phyloP scores from a whole-genome alignment of 208 protist genomes.

The Leptomonas seymouri region DNA sequence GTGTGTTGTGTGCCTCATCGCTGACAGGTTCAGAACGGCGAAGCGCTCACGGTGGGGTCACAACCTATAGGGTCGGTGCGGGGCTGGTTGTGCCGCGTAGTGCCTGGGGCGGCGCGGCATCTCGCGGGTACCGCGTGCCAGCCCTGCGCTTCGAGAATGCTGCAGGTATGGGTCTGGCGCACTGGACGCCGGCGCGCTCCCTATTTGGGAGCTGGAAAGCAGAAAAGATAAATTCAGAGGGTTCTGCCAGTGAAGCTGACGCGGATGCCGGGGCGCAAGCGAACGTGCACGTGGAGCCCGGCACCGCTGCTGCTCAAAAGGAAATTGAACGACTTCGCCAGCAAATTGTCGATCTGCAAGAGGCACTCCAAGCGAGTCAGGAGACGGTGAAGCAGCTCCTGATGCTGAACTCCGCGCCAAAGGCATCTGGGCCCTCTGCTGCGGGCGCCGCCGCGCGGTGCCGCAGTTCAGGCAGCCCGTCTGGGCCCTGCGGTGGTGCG shows the following conservation, averaged over 20 bases:
- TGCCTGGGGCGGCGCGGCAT: neutral
- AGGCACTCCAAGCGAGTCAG: slow-evolving; percentile 27
- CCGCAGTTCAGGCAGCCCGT: too few relatives aligned
- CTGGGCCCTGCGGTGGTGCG: neutral
- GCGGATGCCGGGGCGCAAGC: neutral
- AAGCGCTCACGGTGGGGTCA: too few relatives aligned
- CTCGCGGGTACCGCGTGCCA: neutral
- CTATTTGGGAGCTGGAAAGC: slow-evolving; percentile 8
- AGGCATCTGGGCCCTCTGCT: neutral
- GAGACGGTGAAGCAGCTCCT: slow-evolving; percentile 35
- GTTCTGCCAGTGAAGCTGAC: neutral
- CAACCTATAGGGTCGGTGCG: neutral
- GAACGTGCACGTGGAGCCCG: neutral
- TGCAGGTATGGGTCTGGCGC: neutral
- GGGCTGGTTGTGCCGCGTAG: neutral
- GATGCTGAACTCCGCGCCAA: slow-evolving; percentile 1
- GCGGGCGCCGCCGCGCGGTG: too few relatives aligned
- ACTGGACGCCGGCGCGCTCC: neutral
- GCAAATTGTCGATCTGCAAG: slow-evolving; percentile 29
- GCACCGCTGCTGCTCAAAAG: neutral
- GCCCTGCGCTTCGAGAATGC: neutral
- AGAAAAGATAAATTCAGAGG: neutral
- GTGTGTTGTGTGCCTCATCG: too few relatives aligned
- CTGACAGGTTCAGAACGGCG: too few relatives aligned
- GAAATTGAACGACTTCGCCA: slow-evolving; percentile 23